Evolutionary conservation across 306 rosid genomes (phyloP), one percentile per base, ranked within the genome.

Genomic region (Pyrus betulifolia): DNA sequence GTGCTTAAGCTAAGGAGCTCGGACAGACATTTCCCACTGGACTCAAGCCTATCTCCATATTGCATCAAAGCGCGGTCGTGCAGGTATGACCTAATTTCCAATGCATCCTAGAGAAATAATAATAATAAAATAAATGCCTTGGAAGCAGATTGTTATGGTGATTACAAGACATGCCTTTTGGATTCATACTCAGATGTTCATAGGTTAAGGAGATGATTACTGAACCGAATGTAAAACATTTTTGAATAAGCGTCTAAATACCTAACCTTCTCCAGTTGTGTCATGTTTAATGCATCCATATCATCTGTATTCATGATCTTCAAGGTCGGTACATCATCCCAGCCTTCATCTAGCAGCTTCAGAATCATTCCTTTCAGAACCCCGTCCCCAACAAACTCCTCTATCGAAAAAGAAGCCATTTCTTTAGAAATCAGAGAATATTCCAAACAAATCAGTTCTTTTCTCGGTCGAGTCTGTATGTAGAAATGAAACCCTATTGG

Each of bases 261-360:
- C 67, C 85, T 51, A 54, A 91, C 98, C 96, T 91, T 93, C 75
- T 89, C 93, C 28, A 81, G 82, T 67, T 67, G 88, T 54, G 97
- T 89, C 96, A 94, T 91, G 78, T 88, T 86, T 46, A 90, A 60
- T 54, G 83, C 91, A 67, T 89, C 84, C 97, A 89, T 94, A 58
- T 94, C 97, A 77, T 90, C 93, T 12, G 86, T 74, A 71, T 73
- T 84, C 96, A 94, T 94, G 49, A 90, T 74, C 91, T 94, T 94
- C 74, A 94, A 79, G 35, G 97, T 94, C 21, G 98, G 91, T 5
- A 90, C 96, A 55, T 94, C 98, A 78, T 91, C 95, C 98, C 96
- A 94, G 42, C 97, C 97, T 86, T 94, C 91, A 45, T 90, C 95
- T 80, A 93, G 61, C 79, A 93, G 71, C 73, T 78, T 88, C 2